Base-by-base conservation (phyloP, 2,329 filamentous ascomycete species). In the Claviceps pazoutovae region DNA sequence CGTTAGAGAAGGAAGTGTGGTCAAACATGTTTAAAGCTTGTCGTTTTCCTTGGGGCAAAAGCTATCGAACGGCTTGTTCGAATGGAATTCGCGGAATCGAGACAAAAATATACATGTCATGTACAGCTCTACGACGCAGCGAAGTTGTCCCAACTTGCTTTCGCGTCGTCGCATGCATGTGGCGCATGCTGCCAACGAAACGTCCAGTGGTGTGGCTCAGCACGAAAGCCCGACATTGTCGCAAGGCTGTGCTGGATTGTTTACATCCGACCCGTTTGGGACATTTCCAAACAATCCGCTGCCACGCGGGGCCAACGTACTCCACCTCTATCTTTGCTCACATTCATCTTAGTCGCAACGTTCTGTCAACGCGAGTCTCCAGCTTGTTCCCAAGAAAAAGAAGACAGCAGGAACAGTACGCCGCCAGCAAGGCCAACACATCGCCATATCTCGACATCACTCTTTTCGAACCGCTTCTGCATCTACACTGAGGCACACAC, bases 1-100 rank as follows among this genome's bases (percentile, higher is more conserved):
- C 79, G 8, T 78, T 71, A 21, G 84, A 75, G 55, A 87, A 87
- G 38, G 83, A 74, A 23, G 78, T 74, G 64, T 82, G 83, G 60
- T 84, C 74, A 44, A 82, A 72, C 76, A 84, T 84, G 38, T 52
- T 64, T 53, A 45, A 45, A 36, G 34, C 23, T 37, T 21, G 23
- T 9, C 17, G 16, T 37, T 7, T 13, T 39, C 13, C 4, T 19
- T 1, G n/a, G 11, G 51, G 52, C 51, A 57, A 48, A 41, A 8
- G 9, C 23, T 41, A 6, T 23, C 2, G 19, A 8, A 17, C 26
- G 21, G 46, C 21, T 48, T n/a, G 30, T 19, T n/a, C 30, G 8
- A 19, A 16, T 2, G 13, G 6, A 16, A 9, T 34, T 34, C 30
- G 30, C 9, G 9, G 16, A 2, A 26, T 16, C 16, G 17, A 44